phyloP scores from a whole-genome alignment of 208 protist genomes.

The Wallacemonas sp. region DNA sequence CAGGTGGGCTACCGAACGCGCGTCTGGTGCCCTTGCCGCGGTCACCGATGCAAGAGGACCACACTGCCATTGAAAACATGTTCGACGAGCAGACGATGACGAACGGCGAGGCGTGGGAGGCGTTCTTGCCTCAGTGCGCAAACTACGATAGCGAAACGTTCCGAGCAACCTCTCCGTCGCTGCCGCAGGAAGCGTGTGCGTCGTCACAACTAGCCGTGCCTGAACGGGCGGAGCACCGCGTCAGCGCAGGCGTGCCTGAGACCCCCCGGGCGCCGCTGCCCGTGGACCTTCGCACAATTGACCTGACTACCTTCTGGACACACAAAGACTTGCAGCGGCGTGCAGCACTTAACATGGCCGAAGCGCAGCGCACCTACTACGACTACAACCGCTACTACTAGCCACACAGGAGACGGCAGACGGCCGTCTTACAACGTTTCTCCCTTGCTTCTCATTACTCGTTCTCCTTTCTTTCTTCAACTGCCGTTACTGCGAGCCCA shows the following conservation, averaged over 20 bases:
- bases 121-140: background rate
- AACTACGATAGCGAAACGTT: background rate
- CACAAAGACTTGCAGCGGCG: conserved; percentile 53
- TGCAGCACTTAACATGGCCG: conserved; percentile 33
- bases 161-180: background rate
- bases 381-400: conserved; percentile 4
- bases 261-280: background rate
- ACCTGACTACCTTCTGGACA: conserved; percentile 42
- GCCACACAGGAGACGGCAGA: too few species aligned
- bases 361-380: conserved; percentile 51
- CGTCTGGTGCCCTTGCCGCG: conserved; percentile 17
- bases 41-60: conserved; percentile 16
- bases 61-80: background rate
- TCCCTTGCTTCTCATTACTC: too few species aligned
- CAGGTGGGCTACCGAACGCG: too few species aligned
- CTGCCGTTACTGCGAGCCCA: background rate
- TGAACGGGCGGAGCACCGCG: too few species aligned
- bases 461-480: conserved; percentile 3
- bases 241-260: too few species aligned
- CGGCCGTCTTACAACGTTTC: too few species aligned
- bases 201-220: too few species aligned
- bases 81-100: background rate
- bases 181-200: too few species aligned
- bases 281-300: background rate
- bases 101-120: conserved; percentile 3